A percentile compares a stretch with the other conserved stretches of the same genome.
Conservation (phyloP, 164 flowering plant genomes). For the Magnolia officinalis region DNA sequence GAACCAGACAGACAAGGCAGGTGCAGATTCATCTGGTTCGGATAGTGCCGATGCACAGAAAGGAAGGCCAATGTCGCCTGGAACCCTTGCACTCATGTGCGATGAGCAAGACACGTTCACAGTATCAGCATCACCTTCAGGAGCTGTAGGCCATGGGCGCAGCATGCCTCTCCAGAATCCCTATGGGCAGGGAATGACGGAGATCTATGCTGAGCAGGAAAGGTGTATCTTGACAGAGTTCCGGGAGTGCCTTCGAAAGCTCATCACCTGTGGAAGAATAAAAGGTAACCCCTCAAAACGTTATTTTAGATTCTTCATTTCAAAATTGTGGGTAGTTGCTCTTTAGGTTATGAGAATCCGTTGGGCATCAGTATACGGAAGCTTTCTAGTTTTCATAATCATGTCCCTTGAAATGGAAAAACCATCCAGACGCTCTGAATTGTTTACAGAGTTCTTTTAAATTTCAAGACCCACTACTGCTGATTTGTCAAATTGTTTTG, state of each 20-base stretch:
- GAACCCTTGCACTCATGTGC: conserved; percentile 90
- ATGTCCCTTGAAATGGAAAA: too few relatives aligned
- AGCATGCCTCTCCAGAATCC: conserved; percentile 38
- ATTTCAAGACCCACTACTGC: too few relatives aligned
- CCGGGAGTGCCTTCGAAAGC: conserved; percentile 68
- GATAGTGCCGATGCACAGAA: conserved; percentile 59
- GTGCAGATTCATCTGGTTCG: conserved; percentile 42
- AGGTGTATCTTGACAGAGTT: conserved; percentile 60
- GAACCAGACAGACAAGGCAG: conserved; percentile 43
- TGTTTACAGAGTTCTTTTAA: too few relatives aligned
- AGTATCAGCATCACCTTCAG: conserved; percentile 57
- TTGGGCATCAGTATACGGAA: too few relatives aligned
- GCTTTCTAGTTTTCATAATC: too few relatives aligned
- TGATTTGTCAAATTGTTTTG: too few relatives aligned
- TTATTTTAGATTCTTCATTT: not conserved
- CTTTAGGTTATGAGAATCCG: too few relatives aligned
- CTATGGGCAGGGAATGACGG: conserved; percentile 48
- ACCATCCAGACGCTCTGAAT: too few relatives aligned
- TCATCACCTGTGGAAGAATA: conserved; percentile 69
- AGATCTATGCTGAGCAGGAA: conserved; percentile 77
- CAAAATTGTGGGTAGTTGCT: conserved; percentile 7
- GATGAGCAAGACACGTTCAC: conserved; percentile 86
- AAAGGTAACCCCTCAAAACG: conserved; percentile 47
- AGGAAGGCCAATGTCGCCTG: conserved; percentile 85
- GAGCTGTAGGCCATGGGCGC: conserved; percentile 28